phyloP scores from a whole-genome alignment of 345 rosid species.

The Aegle marmelos region DNA sequence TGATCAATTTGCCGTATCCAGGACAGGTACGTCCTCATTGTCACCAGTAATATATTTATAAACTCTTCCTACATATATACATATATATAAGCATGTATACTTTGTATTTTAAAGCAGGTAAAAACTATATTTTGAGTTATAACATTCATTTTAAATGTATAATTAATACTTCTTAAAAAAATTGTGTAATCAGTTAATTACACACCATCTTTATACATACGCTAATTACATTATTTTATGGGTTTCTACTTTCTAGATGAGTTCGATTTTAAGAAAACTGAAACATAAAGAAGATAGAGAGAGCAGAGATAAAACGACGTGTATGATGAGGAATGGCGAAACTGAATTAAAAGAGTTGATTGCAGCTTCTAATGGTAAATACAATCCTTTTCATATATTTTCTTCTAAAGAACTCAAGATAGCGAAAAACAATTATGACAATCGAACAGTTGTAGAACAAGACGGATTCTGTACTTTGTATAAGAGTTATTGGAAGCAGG shows the following conservation, averaged over 20 bases:
- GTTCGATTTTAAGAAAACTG: background rate
- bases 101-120: no score
- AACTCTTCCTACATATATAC: no score
- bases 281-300: background rate
- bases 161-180: no score
- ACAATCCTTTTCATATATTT: background rate
- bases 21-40: no score
- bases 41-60: no score
- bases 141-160: no score
- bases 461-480: background rate
- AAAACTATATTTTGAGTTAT: no score
- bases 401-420: conserved; percentile 5
- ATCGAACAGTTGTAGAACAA: background rate
- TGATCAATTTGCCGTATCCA: no score
- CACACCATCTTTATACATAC: no score
- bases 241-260: background rate
- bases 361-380: background rate
- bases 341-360: background rate
- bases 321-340: background rate
- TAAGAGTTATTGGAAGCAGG: conserved; percentile 4
- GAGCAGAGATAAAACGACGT: background rate
- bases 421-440: conserved; percentile 6
- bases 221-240: background rate
- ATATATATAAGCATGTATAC: no score
- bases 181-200: no score